Base-by-base conservation (phyloP, 2,329 filamentous ascomycete genomes). In the Penicillium sp. region DNA sequence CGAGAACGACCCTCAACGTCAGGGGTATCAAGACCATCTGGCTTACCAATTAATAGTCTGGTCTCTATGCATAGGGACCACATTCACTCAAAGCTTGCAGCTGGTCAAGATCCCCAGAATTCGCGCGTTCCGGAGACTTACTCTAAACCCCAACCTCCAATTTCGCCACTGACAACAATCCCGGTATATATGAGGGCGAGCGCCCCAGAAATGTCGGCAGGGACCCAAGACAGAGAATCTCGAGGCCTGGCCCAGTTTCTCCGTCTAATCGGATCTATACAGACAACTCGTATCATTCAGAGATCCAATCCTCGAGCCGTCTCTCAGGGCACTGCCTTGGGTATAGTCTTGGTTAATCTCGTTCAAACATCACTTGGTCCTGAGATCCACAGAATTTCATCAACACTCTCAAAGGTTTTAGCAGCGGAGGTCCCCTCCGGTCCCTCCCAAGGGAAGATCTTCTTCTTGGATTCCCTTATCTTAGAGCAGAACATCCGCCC, bases 381-480 rank as follows among this genome's bases (percentile, higher is more conserved):
- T 39, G 53, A 51, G 36, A 56, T 62, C n/a, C 47, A 53, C 26
- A 39, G 48, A 8, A 26, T 56, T n/a, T 53, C 39, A 20, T 54
- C 48, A 28, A 25, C 33, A 33, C 60, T 33, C 46, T 41, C 33
- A 30, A 39, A 2, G 13, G 18, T 3, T 28, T 59, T 5, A 27
- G 41, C 7, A 13, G 18, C 14, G 31, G 17, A n/a, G n/a, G n/a
- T 14, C 29, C 7, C 11, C 26, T 10, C 10, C 9, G 33, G 43
- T 2, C 43, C 53, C 5, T 19, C 23, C 9, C 40, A 27, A 2
- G 66, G 62, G 11, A 59, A 53, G 17, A 53, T 69, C 4, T 56
- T 68, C 28, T 54, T 70, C 30, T 53, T 69, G 8, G 48, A 60
- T 27, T 50, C 52, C 11, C 48, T 37, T 6, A 44, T 65, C 13